Conservation (phyloP, 2,329 filamentous ascomycete species). For the Trichoderma pleuroti region DNA sequence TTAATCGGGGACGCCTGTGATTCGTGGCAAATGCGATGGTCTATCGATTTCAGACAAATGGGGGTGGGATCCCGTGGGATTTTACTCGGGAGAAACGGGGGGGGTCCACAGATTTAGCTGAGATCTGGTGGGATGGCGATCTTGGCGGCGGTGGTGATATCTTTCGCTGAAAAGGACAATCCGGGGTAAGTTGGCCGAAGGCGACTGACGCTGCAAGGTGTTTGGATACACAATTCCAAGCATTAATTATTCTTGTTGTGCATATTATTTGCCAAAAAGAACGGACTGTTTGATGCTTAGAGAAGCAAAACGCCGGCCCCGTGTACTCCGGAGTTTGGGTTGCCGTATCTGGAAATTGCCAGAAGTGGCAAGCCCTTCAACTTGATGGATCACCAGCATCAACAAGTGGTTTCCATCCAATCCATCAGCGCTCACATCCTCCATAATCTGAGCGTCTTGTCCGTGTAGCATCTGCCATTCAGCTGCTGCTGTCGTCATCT, state of each 20-base stretch:
- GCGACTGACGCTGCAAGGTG: neutral
- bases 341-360: neutral
- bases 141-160: neutral
- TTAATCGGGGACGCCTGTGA: neutral
- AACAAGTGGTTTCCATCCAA: neutral
- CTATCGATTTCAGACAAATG: neutral
- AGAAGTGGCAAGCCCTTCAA: neutral
- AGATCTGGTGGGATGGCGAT: neutral
- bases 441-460: neutral
- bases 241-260: neutral
- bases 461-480: neutral
- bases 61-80: slow-evolving; percentile 3
- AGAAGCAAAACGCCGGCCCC: neutral
- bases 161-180: neutral
- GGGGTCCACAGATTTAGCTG: neutral
- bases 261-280: neutral
- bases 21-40: neutral
- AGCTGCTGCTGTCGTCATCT: neutral
- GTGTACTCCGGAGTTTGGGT: neutral
- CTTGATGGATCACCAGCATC: neutral
- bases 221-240: neutral
- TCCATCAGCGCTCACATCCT: neutral
- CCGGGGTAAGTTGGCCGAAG: slow-evolving; percentile 6
- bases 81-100: slow-evolving; percentile 2
- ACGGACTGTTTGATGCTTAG: neutral